These are phyloP conservation scores for Casuarina glauca DNA, from an alignment of 306 rosid genomes.

Conservation along the genomic window DNA sequence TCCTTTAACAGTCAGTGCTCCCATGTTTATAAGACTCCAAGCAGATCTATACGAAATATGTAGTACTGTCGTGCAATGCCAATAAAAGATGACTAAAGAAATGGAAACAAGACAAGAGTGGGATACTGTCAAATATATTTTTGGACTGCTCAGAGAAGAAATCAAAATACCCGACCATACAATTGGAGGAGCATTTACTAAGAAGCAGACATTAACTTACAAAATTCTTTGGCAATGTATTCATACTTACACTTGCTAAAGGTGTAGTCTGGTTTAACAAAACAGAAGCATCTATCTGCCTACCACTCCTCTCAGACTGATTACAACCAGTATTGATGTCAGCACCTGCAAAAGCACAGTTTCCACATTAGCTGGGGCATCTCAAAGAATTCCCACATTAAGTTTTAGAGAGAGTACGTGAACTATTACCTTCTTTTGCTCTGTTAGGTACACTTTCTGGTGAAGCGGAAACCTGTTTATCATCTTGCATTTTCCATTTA, in stretches of 20 bases:
- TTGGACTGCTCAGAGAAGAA: neutral
- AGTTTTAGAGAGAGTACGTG: constrained; percentile 21
- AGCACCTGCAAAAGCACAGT: constrained; percentile 49
- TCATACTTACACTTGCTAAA: constrained; percentile 46
- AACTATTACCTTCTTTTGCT: constrained; percentile 52
- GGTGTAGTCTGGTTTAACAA: constrained; percentile 36
- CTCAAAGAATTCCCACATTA: neutral
- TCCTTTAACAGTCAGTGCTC: neutral
- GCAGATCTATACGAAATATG: constrained; percentile 1
- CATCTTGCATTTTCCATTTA: constrained; percentile 42
- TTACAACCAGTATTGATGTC: constrained; percentile 36
- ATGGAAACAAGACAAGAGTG: neutral
- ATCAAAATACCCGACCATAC: neutral
- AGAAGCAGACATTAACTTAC: constrained; percentile 53
- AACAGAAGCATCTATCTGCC: constrained; percentile 41
- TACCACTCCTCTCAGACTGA: constrained; percentile 45
- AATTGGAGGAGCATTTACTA: constrained; percentile 8
- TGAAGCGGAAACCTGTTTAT: constrained; percentile 40
- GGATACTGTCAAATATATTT: neutral
- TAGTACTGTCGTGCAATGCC: neutral
- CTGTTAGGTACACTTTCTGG: constrained; percentile 47
- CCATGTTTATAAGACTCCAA: neutral
- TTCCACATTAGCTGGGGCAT: constrained; percentile 14
- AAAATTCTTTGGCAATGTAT: constrained; percentile 31
- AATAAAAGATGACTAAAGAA: constrained; percentile 4